A percentile compares a stretch with the other conserved stretches of the same genome.
phyloP scores from a whole-genome alignment of 2,329 filamentous ascomycete species.

The Thelonectria discophora region DNA sequence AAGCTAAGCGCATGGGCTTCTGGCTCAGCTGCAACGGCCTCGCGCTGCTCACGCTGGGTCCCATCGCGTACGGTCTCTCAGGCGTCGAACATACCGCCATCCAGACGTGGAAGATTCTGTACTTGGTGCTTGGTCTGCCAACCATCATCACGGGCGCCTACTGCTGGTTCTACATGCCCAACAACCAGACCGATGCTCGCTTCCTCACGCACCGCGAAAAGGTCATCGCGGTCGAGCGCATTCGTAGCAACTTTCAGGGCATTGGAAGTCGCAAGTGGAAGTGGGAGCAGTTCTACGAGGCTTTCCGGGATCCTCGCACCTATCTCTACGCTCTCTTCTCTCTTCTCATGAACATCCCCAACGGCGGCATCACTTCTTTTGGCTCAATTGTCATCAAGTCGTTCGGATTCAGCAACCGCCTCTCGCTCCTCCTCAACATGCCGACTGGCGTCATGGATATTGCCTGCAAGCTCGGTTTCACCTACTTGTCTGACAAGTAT shows the following conservation, averaged over 20 bases:
- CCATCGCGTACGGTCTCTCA: constrained; percentile 37
- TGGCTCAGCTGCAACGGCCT: constrained; percentile 38
- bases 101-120: constrained; percentile 49
- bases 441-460: constrained; percentile 67
- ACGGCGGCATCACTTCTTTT: constrained; percentile 64
- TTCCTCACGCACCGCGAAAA: constrained; percentile 65
- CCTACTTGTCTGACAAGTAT: constrained; percentile 40
- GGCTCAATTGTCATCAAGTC: constrained; percentile 64
- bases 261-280: constrained; percentile 49
- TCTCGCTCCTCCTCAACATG: constrained; percentile 66
- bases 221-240: constrained; percentile 64
- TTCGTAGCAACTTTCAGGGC: constrained; percentile 58
- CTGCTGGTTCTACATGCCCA: constrained; percentile 66
- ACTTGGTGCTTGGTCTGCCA: constrained; percentile 40
- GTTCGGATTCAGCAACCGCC: constrained; percentile 63
- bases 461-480: constrained; percentile 53
- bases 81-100: constrained; percentile 13
- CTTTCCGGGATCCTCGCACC: constrained; percentile 48
- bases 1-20: constrained; percentile 42
- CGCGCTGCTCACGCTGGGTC: constrained; percentile 31
- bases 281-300: constrained; percentile 50
- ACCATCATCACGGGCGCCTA: constrained; percentile 54
- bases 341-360: constrained; percentile 58
- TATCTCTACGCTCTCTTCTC: constrained; percentile 53
- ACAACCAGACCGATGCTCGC: constrained; percentile 66